Evolutionary conservation across 1,284 basidiomycete species (phyloP), one percentile per base, ranked within the genome.

Genomic region (Rhodotorula sp.): DNA sequence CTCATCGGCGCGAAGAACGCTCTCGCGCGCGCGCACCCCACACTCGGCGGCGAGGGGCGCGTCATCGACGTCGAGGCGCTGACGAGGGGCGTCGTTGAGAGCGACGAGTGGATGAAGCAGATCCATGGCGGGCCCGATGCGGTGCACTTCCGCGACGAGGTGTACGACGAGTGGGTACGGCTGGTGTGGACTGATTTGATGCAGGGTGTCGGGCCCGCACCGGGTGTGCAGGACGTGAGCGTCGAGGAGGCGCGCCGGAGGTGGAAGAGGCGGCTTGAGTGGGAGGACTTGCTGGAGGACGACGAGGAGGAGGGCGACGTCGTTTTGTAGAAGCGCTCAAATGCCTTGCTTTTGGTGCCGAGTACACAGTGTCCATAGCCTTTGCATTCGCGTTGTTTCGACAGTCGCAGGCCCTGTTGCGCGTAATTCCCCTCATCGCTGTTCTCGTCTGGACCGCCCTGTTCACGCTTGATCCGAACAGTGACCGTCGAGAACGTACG

Each of bases 101-200:
- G 46, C 25, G 57, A 54, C 19, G 72, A 29, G 36, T 72, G 69
- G 63, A 70, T 70, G 70, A 72, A 71, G 54, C 32, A 44, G 34
- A 41, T 32, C 22, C 63, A 58, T 54, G 53, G 46, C 5, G 60
- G 57, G 46, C 60, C 71, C 22, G 74, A 75, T 36, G 74, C 74
- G 46, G 71, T 75, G 34, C 74, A 75, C 51, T 75, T 75, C 61
- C 39, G 68, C 3, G 41, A 39, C 10, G 62, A 67, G 32, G 71
- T 75, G 27, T 75, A 75, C 61, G 66, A 68, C 34, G 71, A 65
- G 41, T 75, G 74, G 74, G 66, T 66, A 0, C 34, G 68, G 25
- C 17, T 75, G 6, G 50, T 75, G 2, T 75, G 74, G 74, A 75
- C 71, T 1, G 74, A 75, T 13, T 15, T 75, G 37, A 9, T 62